A percentile compares a stretch with the other conserved stretches of the same genome.
Evolutionary conservation across 2,329 filamentous ascomycete genomes (phyloP).

Genomic region (Beauveria asiatica): DNA sequence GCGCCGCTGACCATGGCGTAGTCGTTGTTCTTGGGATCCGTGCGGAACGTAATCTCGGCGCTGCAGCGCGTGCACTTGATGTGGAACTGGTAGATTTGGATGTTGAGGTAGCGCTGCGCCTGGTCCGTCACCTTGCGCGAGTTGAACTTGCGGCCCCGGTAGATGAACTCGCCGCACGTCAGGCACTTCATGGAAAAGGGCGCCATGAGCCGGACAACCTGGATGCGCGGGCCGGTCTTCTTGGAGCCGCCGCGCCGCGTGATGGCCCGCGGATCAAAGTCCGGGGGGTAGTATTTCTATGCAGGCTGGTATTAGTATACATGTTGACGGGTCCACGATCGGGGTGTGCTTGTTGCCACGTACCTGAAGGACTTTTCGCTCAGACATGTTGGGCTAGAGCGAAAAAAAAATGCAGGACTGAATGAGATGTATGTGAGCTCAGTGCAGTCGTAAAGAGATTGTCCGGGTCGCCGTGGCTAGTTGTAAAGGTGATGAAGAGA

Average conservation of each 20-base stretch:
- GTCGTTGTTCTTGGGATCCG: conserved; percentile 91
- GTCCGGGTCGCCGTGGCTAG: not conserved
- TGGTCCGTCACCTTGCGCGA: conserved; percentile 83
- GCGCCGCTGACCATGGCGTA: conserved; percentile 76
- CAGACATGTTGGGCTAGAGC: conserved; percentile 55
- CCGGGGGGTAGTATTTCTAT: conserved; percentile 56
- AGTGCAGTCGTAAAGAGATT: not conserved
- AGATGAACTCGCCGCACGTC: conserved; percentile 66
- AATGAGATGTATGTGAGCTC: too few relatives aligned
- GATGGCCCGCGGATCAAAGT: conserved; percentile 86
- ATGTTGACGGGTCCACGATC: not conserved
- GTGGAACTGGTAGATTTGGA: conserved; percentile 75
- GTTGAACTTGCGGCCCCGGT: conserved; percentile 93
- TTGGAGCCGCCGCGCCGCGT: conserved; percentile 62
- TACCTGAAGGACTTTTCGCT: conserved; percentile 65
- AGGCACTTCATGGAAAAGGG: conserved; percentile 35
- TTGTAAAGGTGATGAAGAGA: not conserved
- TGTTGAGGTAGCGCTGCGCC: conserved; percentile 80
- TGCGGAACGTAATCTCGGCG: conserved; percentile 84
- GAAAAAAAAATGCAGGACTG: not conserved
- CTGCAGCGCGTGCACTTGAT: conserved; percentile 82
- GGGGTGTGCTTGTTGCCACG: not conserved
- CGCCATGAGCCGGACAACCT: conserved; percentile 79
- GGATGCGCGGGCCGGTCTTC: conserved; percentile 66
- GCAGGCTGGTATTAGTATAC: not conserved